Evolutionary conservation across 441 rosid genomes (phyloP).

Genomic region (Populus tomentosa): DNA sequence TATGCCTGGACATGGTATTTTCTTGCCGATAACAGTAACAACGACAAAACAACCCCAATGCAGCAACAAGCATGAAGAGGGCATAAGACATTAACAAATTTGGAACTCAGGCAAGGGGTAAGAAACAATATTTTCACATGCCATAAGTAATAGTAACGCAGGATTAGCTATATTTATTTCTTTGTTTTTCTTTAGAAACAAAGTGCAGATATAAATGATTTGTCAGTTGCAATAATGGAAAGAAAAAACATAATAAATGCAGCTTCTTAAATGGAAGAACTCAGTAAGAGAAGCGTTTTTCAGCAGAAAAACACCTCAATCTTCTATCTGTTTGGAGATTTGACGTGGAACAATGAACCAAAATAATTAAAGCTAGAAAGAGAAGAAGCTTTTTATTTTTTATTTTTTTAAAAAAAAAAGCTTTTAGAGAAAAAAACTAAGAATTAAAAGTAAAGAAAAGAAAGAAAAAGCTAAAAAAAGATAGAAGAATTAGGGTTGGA

Average conservation of each 20-base stretch:
- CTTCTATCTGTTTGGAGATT: background rate
- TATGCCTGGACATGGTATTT: background rate
- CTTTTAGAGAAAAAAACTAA: too few relatives aligned
- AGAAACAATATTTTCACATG: background rate
- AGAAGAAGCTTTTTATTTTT: too few relatives aligned
- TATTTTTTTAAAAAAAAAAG: too few relatives aligned
- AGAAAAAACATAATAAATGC: background rate
- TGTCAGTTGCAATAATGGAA: background rate
- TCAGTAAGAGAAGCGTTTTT: background rate
- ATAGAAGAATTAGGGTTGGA: too few relatives aligned
- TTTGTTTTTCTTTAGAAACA: too few relatives aligned
- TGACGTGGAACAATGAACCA: too few relatives aligned
- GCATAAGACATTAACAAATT: background rate
- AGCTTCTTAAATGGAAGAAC: background rate
- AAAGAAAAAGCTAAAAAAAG: too few relatives aligned
- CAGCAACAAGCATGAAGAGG: background rate
- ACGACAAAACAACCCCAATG: background rate
- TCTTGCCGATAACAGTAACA: background rate
- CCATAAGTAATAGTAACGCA: background rate
- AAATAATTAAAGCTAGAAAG: too few relatives aligned
- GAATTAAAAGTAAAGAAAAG: too few relatives aligned
- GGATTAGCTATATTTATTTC: too few relatives aligned
- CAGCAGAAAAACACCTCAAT: background rate
- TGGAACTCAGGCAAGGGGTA: background rate
- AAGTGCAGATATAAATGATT: background rate